Percentiles rank a stretch among this genome's conserved stretches.
Conservation (phyloP, 257 asterid genomes). For the Solanum paucissectum region DNA sequence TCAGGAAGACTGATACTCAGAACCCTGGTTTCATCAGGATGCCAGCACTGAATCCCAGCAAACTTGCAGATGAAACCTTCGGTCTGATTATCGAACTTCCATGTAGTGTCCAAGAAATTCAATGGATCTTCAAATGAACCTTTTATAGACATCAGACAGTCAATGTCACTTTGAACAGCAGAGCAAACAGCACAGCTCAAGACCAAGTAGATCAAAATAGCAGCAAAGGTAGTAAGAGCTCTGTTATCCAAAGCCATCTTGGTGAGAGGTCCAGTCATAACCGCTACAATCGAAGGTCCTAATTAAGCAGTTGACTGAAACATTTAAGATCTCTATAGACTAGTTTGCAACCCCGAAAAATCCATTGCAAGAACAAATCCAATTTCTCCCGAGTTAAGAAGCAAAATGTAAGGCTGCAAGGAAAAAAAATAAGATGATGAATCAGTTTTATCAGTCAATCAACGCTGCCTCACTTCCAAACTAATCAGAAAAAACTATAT, state of each 20-base stretch:
- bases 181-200: constrained; percentile 12
- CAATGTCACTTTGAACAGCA: constrained; percentile 38
- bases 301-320: background rate
- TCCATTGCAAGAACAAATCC: constrained; percentile 2
- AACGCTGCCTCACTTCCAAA: background rate
- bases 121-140: constrained; percentile 46
- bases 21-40: constrained; percentile 53
- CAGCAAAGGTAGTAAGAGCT: constrained; percentile 16
- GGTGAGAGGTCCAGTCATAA: constrained; percentile 5
- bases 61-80: constrained; percentile 60
- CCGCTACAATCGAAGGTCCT: background rate
- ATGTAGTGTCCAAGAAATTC: constrained; percentile 25
- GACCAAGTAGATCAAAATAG: constrained; percentile 31
- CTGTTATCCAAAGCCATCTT: constrained; percentile 15
- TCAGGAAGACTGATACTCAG: constrained; percentile 39
- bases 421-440: background rate
- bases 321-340: background rate
- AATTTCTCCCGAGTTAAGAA: background rate
- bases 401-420: background rate
- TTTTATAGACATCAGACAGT: constrained; percentile 47
- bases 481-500: background rate
- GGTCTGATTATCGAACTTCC: constrained; percentile 50
- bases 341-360: background rate
- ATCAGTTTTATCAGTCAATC: background rate
- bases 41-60: constrained; percentile 74